Conservation (phyloP, 164 flowering plant species). For the Tinospora cordifolia region DNA sequence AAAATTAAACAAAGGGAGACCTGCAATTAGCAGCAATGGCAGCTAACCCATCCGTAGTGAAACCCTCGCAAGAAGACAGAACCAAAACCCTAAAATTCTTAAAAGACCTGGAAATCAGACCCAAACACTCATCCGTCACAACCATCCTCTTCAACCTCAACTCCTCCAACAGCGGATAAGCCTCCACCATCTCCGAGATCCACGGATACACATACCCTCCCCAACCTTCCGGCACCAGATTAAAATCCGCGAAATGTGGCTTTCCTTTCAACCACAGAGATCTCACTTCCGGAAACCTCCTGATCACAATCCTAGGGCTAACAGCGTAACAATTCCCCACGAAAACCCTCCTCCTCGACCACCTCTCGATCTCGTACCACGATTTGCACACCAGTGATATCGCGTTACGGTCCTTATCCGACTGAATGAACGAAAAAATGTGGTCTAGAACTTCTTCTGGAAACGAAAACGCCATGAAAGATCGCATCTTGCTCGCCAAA, state of each 20-base stretch:
- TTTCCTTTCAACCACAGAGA: constrained; percentile 68
- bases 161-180: constrained; percentile 56
- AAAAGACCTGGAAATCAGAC: constrained; percentile 55
- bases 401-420: constrained; percentile 58
- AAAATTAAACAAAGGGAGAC: constrained; percentile 19
- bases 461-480: constrained; percentile 39
- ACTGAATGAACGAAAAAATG: constrained; percentile 55
- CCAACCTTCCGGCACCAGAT: constrained; percentile 86
- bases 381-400: constrained; percentile 76
- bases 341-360: constrained; percentile 51
- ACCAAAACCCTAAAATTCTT: constrained; percentile 60
- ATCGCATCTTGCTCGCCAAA: not conserved
- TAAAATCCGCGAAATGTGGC: constrained; percentile 91
- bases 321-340: constrained; percentile 83
- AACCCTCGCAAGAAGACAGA: constrained; percentile 59
- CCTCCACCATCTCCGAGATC: constrained; percentile 52
- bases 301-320: constrained; percentile 37
- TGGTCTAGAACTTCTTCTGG: constrained; percentile 93
- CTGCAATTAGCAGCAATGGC: constrained; percentile 82
- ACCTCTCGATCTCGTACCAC: constrained; percentile 71
- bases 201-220: constrained; percentile 69
- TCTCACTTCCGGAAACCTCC: constrained; percentile 63
- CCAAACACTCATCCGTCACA: constrained; percentile 67
- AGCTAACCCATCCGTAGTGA: constrained; percentile 64
- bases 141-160: constrained; percentile 82